Percentiles rank a stretch among this genome's conserved stretches.
Evolutionary conservation across 108 stramenopile species (phyloP).

Genomic region (Cyclotella choctawhatcheeana): DNA sequence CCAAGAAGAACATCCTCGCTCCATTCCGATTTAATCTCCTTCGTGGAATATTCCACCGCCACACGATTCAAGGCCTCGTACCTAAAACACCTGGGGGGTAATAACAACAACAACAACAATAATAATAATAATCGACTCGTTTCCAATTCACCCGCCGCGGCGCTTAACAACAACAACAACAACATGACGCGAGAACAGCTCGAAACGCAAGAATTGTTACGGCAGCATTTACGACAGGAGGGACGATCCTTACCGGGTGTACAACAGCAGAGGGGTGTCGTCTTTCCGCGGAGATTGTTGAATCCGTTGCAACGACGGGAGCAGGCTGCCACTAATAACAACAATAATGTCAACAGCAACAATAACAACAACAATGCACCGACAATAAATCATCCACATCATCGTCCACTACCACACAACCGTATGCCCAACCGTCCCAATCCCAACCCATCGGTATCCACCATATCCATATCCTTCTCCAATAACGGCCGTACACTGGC

Average conservation of each 20-base stretch:
- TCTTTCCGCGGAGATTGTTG: neutral
- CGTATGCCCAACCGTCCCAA: neutral
- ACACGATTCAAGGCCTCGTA: conserved; percentile 72
- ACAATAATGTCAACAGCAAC: no score
- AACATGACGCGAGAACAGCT: conserved; percentile 33
- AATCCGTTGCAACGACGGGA: conserved; percentile 4
- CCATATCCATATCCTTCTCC: conserved; percentile 85
- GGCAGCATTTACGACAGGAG: conserved; percentile 35
- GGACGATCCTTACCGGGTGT: neutral
- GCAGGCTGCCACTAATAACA: no score
- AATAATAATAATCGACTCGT: neutral
- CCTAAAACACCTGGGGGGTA: conserved; percentile 65
- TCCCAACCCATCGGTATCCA: conserved; percentile 52
- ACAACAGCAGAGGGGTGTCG: neutral
- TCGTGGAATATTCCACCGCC: conserved; percentile 65
- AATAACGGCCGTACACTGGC: conserved; percentile 85
- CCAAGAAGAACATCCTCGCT: neutral
- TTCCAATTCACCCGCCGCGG: neutral
- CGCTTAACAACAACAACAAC: neutral
- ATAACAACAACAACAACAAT: neutral
- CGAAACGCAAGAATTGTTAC: conserved; percentile 38
- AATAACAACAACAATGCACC: neutral
- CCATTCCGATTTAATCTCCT: conserved; percentile 55
- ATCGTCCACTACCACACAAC: conserved; percentile 15
- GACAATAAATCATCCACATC: neutral